These are phyloP conservation scores for Apiotrichum siamense DNA, from an alignment of 1,284 basidiomycete species.

Conservation along the genomic window DNA sequence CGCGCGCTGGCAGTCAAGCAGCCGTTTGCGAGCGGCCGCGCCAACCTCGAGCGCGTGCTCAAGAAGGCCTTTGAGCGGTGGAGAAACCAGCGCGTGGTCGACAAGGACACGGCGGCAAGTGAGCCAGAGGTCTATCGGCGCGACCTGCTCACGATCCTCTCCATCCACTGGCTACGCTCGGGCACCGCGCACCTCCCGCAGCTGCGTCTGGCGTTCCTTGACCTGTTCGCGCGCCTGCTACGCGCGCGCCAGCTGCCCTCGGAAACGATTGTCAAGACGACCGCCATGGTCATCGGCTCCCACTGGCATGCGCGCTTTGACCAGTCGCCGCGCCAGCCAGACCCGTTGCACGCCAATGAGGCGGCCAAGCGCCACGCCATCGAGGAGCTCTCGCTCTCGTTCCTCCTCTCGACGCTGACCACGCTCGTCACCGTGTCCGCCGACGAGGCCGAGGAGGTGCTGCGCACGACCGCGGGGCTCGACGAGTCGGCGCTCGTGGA, in stretches of 20 bases:
- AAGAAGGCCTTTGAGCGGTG: conserved; percentile 58
- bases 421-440: conserved; percentile 64
- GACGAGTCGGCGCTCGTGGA: conserved; percentile 19
- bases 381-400: conserved; percentile 65
- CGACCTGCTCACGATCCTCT: conserved; percentile 60
- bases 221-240: conserved; percentile 50
- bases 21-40: conserved; percentile 79
- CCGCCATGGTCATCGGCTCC: conserved; percentile 67
- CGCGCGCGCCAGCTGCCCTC: conserved; percentile 64
- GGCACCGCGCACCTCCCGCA: conserved; percentile 23
- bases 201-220: conserved; percentile 18
- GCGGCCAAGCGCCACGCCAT: conserved; percentile 32
- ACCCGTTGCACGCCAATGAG: conserved; percentile 20
- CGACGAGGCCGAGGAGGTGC: conserved; percentile 49
- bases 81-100: conserved; percentile 33
- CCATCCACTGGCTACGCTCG: conserved; percentile 36
- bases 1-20: conserved; percentile 79
- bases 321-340: neutral
- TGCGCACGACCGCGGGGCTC: conserved; percentile 6
- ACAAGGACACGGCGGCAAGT: conserved; percentile 35
- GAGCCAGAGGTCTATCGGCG: conserved; percentile 63
- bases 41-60: conserved; percentile 72
- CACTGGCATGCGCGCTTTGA: conserved; percentile 73
- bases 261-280: conserved; percentile 68
- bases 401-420: conserved; percentile 66